Conservation (phyloP, 352 stramenopile genomes). For the Phytophthora cactorum region DNA sequence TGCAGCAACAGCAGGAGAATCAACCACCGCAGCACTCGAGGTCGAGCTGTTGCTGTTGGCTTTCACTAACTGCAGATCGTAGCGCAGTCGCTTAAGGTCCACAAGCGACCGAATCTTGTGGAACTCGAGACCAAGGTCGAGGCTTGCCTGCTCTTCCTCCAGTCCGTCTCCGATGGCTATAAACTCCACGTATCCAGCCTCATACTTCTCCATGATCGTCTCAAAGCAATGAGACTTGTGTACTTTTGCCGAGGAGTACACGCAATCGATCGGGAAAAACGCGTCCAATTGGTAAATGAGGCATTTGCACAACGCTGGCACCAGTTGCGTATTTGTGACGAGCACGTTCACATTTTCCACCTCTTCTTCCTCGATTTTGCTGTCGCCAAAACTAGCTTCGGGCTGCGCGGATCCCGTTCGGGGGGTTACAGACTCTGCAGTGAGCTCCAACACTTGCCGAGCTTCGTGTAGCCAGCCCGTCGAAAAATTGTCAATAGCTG, state of each 20-base stretch:
- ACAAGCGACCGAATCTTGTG: conserved; percentile 75
- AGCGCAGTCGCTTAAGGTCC: conserved; percentile 66
- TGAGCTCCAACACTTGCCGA: conserved; percentile 63
- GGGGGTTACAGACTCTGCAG: conserved; percentile 21
- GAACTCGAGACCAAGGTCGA: conserved; percentile 70
- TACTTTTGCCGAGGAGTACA: conserved; percentile 83
- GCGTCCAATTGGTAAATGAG: conserved; percentile 81
- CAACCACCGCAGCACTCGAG: conserved; percentile 3
- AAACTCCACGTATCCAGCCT: conserved; percentile 59
- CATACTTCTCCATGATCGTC: conserved; percentile 69
- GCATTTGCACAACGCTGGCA: conserved; percentile 84
- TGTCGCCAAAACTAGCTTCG: conserved; percentile 1
- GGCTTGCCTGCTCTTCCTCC: conserved; percentile 82
- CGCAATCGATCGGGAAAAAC: conserved; percentile 75
- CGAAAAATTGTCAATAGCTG: conserved; percentile 77
- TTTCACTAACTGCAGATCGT: conserved; percentile 59
- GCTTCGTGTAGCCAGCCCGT: conserved; percentile 72
- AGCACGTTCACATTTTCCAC: conserved; percentile 78
- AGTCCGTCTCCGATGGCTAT: conserved; percentile 78
- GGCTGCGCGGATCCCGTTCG: conserved; percentile 1
- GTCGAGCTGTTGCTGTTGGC: conserved; percentile 18
- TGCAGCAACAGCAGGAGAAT: conserved; percentile 12
- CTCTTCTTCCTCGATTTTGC: conserved; percentile 26
- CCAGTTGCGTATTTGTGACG: conserved; percentile 85
- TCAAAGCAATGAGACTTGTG: conserved; percentile 85